phyloP scores from a whole-genome alignment of 768 basidiomycete genomes.

The Rhizopogon rudus region DNA sequence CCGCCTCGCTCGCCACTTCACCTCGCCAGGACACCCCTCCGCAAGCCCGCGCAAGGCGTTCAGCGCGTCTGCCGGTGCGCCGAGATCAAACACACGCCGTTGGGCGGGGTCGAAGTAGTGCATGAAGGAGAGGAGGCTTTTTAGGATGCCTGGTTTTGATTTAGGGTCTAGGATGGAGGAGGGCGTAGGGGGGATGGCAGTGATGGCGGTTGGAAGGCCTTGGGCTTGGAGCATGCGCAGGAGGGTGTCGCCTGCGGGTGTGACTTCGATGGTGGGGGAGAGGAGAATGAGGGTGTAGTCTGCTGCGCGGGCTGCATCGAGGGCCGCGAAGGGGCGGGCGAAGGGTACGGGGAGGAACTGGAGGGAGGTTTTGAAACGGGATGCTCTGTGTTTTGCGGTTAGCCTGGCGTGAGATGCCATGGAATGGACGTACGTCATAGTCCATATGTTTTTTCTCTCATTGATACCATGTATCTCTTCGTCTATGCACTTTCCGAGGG shows the following conservation, averaged over 20 bases:
- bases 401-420: background rate
- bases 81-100: slow-evolving; percentile 69
- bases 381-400: slow-evolving; percentile 47
- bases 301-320: slow-evolving; percentile 83
- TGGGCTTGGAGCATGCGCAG: slow-evolving; percentile 87
- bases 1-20: slow-evolving; percentile 81
- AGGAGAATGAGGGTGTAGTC: slow-evolving; percentile 88
- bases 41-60: slow-evolving; percentile 74
- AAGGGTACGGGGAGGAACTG: slow-evolving; percentile 82
- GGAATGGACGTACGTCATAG: slow-evolving; percentile 50
- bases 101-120: slow-evolving; percentile 91
- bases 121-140: slow-evolving; percentile 90
- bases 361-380: slow-evolving; percentile 86
- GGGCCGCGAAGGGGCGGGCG: slow-evolving; percentile 63
- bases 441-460: slow-evolving; percentile 38
- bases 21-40: slow-evolving; percentile 77
- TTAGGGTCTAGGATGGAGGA: slow-evolving; percentile 51
- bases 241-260: slow-evolving; percentile 80
- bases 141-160: slow-evolving; percentile 61
- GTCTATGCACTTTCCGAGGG: slow-evolving; percentile 59
- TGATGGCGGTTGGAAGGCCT: slow-evolving; percentile 80
- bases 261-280: slow-evolving; percentile 79
- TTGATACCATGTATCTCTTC: slow-evolving; percentile 25
- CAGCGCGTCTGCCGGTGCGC: slow-evolving; percentile 56
- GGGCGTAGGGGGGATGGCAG: slow-evolving; percentile 58